Evolutionary conservation across 805 yeast genomes (phyloP).

Genomic region (Brettanomyces bruxellensis): DNA sequence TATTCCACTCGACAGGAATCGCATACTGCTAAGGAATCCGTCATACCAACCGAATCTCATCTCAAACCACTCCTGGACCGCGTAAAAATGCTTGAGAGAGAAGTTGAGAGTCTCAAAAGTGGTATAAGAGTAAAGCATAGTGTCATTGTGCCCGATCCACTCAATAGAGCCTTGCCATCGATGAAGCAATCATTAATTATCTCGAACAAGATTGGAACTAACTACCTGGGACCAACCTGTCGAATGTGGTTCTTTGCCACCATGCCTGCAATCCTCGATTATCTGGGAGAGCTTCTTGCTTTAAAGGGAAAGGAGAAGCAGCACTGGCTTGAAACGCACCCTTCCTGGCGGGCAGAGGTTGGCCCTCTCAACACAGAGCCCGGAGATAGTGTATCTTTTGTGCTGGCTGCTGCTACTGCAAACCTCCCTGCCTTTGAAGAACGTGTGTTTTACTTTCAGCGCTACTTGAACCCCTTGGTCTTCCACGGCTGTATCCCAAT

Average conservation of each 20-base stretch:
- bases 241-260: not conserved
- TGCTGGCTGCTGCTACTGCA: not conserved
- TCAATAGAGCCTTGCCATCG: not conserved
- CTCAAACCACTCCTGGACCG: not conserved
- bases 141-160: not conserved
- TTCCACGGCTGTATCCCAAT: slow-evolving; percentile 1
- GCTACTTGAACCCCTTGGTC: not conserved
- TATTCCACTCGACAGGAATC: too few species aligned
- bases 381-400: not conserved
- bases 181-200: not conserved
- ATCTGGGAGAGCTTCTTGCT: not conserved
- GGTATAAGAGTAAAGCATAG: not conserved
- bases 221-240: not conserved
- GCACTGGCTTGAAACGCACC: not conserved
- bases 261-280: not conserved
- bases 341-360: not conserved
- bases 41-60: too few species aligned
- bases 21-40: too few species aligned
- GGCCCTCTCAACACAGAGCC: not conserved
- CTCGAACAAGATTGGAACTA: not conserved
- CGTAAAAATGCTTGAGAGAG: not conserved
- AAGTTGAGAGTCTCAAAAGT: not conserved
- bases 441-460: slow-evolving; percentile 1
- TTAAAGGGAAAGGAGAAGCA: not conserved
- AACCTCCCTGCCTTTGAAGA: slow-evolving; percentile 1